Evolutionary conservation across 2,329 filamentous ascomycete species (phyloP).

Genomic region (Nemania abortiva): DNA sequence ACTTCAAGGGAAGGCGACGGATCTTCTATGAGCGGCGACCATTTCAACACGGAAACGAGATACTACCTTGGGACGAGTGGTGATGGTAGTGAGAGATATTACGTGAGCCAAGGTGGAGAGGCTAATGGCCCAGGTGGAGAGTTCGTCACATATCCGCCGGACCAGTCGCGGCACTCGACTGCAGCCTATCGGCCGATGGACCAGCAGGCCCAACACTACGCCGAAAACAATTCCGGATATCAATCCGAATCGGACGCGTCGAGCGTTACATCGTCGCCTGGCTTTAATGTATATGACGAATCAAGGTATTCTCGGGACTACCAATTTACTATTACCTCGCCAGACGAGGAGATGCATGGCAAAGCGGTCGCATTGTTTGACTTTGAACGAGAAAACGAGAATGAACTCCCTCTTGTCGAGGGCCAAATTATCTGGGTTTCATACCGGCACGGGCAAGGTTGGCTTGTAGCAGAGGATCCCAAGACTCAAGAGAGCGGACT

Average conservation of each 20-base stretch:
- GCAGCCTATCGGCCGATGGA: constrained; percentile 61
- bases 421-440: constrained; percentile 97
- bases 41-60: constrained; percentile 71
- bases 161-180: constrained; percentile 70
- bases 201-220: constrained; percentile 60
- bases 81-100: constrained; percentile 81
- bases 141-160: constrained; percentile 80
- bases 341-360: constrained; percentile 97
- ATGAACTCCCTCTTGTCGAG: constrained; percentile 91
- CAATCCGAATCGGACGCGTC: constrained; percentile 69
- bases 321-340: constrained; percentile 93
- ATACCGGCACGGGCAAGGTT: constrained; percentile 95
- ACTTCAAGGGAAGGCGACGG: constrained; percentile 57
- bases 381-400: constrained; percentile 95
- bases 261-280: constrained; percentile 70
- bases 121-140: constrained; percentile 83
- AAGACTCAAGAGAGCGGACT: constrained; percentile 94
- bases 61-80: constrained; percentile 75
- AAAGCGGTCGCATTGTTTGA: constrained; percentile 96
- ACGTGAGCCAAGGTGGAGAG: constrained; percentile 76
- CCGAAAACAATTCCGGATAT: constrained; percentile 63
- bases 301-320: constrained; percentile 91
- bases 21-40: constrained; percentile 60
- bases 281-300: constrained; percentile 72
- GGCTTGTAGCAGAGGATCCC: constrained; percentile 96